Evolutionary conservation across 164 flowering plant genomes (phyloP).

Genomic region (Aristolochia californica): DNA sequence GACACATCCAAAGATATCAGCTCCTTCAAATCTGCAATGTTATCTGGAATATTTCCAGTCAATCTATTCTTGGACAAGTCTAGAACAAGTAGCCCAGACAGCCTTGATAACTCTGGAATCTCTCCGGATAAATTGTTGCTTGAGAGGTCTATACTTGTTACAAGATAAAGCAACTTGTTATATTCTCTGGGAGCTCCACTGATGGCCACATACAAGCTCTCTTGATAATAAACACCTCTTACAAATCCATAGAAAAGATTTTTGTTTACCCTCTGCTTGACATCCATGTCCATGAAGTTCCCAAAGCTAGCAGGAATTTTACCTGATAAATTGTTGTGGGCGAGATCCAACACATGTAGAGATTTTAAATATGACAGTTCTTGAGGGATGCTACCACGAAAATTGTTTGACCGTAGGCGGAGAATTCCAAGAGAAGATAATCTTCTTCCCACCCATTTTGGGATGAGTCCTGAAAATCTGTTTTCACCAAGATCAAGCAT

Average conservation of each 20-base stretch:
- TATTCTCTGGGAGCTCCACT: neutral
- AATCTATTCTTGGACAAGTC: conserved; percentile 1
- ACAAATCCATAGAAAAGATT: neutral
- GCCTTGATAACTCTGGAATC: neutral
- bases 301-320: neutral
- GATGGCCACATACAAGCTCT: neutral
- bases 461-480: neutral
- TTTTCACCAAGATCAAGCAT: too few species aligned
- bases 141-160: conserved; percentile 3
- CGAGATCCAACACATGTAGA: conserved; percentile 3
- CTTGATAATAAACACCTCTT: neutral
- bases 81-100: neutral
- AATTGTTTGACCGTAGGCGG: neutral
- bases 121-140: conserved; percentile 1
- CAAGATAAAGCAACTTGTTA: neutral
- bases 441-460: conserved; percentile 1
- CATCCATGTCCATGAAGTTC: neutral
- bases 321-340: conserved; percentile 1
- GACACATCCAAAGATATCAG: conserved; percentile 41
- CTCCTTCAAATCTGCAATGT: conserved; percentile 18
- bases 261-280: neutral
- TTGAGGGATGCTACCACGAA: neutral
- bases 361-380: neutral
- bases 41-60: conserved; percentile 25
- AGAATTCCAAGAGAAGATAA: neutral